phyloP scores from a whole-genome alignment of 768 basidiomycete genomes.

The Suillus fuscotomentosus region DNA sequence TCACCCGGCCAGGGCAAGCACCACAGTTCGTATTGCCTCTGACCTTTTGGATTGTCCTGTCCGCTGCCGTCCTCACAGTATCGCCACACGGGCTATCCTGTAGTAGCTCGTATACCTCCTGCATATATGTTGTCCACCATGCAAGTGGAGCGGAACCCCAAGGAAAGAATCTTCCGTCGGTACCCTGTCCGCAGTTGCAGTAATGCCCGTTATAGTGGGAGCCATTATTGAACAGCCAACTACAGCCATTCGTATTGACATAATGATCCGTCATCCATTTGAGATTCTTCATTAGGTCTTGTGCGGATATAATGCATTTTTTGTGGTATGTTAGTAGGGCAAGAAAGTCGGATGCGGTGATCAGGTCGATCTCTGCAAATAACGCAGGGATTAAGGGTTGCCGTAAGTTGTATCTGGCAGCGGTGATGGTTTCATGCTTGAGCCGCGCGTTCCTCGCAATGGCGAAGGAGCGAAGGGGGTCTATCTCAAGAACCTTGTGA shows the following conservation, averaged over 20 bases:
- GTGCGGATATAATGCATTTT: constrained; percentile 3
- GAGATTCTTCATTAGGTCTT: not conserved
- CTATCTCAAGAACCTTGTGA: constrained; percentile 11
- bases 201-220: too few relatives aligned
- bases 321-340: constrained; percentile 12
- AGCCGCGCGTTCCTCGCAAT: constrained; percentile 24
- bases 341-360: constrained; percentile 20
- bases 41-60: constrained; percentile 6
- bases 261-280: constrained; percentile 15
- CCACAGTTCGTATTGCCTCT: not conserved
- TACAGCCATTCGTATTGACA: not conserved
- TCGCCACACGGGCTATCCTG: constrained; percentile 18
- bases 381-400: constrained; percentile 17
- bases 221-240: constrained; percentile 7
- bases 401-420: constrained; percentile 22
- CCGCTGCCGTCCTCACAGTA: constrained; percentile 6
- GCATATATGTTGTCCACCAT: constrained; percentile 28
- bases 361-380: constrained; percentile 19
- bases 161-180: not conserved
- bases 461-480: constrained; percentile 26
- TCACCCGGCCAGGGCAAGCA: constrained; percentile 7
- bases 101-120: constrained; percentile 9
- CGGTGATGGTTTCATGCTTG: constrained; percentile 20
- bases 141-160: not conserved
- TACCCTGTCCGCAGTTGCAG: not conserved